A percentile compares a stretch with the other conserved stretches of the same genome.
These are phyloP conservation scores for Hippophae rhamnoides DNA, from an alignment of 306 rosid species.

Conservation along the genomic window DNA sequence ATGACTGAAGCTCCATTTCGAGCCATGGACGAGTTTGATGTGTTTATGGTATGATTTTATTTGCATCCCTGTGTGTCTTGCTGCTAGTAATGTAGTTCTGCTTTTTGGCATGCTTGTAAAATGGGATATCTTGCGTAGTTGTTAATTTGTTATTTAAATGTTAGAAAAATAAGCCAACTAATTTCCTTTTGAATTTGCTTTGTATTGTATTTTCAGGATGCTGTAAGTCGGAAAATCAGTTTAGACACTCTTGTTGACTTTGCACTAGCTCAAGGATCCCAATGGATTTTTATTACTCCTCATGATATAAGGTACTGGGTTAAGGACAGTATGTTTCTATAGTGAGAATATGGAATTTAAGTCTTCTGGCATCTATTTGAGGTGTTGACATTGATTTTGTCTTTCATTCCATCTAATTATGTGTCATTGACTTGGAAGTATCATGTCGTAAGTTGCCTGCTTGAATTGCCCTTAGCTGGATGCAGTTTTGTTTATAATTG, in stretches of 20 bases:
- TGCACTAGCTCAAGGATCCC: slow-evolving; percentile 78
- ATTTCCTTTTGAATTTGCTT: background rate
- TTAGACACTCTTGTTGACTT: slow-evolving; percentile 81
- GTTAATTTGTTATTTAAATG: background rate
- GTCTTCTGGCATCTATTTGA: background rate
- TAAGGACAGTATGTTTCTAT: background rate
- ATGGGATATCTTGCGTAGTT: background rate
- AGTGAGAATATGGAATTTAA: background rate
- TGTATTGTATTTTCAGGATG: slow-evolving; percentile 53
- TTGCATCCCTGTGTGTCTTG: background rate
- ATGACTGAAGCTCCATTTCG: slow-evolving; percentile 95
- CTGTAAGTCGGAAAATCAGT: slow-evolving; percentile 90
- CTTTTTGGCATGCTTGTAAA: background rate
- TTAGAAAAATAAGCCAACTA: background rate
- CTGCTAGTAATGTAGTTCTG: background rate
- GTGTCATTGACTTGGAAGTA: no score
- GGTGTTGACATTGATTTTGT: background rate
- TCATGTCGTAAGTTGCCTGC: no score
- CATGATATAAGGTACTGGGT: slow-evolving; percentile 74
- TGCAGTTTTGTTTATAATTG: no score
- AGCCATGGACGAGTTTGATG: slow-evolving; percentile 98
- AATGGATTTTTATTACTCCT: slow-evolving; percentile 91
- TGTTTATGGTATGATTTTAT: slow-evolving; percentile 58
- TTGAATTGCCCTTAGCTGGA: no score
- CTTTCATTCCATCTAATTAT: no score